Evolutionary conservation across 371 early-diverging fungal species (phyloP).

Genomic region (Apophysomyces sp.): DNA sequence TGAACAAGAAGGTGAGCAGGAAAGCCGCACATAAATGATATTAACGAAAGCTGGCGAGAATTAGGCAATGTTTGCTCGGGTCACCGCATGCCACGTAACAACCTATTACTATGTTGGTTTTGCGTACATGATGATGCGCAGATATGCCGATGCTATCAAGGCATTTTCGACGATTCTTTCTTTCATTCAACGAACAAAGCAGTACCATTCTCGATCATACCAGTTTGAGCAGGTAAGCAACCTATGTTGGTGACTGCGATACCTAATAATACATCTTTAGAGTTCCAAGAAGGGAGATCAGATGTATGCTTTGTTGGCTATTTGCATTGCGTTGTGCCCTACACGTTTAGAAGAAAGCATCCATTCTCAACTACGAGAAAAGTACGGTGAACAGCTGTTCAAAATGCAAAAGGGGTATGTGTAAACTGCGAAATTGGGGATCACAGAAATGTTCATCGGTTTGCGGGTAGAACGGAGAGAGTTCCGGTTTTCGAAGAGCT

Average conservation of each 20-base stretch:
- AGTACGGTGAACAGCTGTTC: conserved; percentile 84
- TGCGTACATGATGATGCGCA: conserved; percentile 94
- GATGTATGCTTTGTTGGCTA: conserved; percentile 88
- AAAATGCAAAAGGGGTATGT: conserved; percentile 74
- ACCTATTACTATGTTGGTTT: conserved; percentile 94
- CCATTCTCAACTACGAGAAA: conserved; percentile 81
- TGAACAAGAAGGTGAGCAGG: conserved; percentile 62
- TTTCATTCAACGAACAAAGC: conserved; percentile 85
- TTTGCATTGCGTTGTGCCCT: conserved; percentile 86
- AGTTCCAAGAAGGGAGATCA: conserved; percentile 80
- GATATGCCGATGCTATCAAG: conserved; percentile 91
- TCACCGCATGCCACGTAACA: conserved; percentile 92
- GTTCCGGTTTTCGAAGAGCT: conserved; percentile 79
- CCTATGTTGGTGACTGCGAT: background rate
- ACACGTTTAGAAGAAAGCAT: conserved; percentile 88
- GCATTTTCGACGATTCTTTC: conserved; percentile 85
- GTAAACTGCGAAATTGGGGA: background rate
- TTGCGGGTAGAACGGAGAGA: conserved; percentile 54
- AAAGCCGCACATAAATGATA: no score
- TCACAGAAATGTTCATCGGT: background rate
- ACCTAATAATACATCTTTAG: conserved; percentile 53
- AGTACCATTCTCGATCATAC: conserved; percentile 86
- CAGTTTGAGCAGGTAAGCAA: conserved; percentile 76
- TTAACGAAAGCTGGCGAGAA: no score
- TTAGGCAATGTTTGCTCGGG: conserved; percentile 81